Evolutionary conservation across 1,284 basidiomycete species (phyloP), one percentile per base, ranked within the genome.

Genomic region (Cryptococcus maquisensis): DNA sequence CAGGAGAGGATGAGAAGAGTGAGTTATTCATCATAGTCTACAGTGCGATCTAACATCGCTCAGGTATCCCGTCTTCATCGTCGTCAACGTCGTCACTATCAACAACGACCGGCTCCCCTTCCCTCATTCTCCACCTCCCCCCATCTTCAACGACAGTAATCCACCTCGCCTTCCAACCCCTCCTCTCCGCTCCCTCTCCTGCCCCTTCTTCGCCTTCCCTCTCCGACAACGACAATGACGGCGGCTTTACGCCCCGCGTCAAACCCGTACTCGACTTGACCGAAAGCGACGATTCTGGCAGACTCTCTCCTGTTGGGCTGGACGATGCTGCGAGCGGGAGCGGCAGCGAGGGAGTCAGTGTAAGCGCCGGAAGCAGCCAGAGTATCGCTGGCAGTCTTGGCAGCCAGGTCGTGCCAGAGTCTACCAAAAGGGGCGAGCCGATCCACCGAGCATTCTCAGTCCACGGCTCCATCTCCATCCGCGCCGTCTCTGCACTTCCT

Each of bases 401-500:
- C 39, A 47, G 46, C 10, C 28, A n/a, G 15, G 18, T 36, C 13
- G 26, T 45, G 8, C 40, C 47, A 21, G 41, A 42, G 21, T 41
- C 38, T n/a, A 44, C 62, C 4, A 58, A 66, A n/a, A 55, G 58
- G 41, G 56, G 56, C 2, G 72, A 74, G 40, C 62, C 68, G 4
- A 59, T 74, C 20, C 66, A 74, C 37, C 65, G 71, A 7, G 61
- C 72, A 1, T 72, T 68, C 56, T 70, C 72, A 2, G 68, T 73
- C 7, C 73, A 75, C 54, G 73, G 72, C 23, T 68, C 66, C 3
- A 67, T 75, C 47, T 52, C 64, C 39, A 59, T 75, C 35, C 67
- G 63, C 37, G 72, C 72, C 3, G 59, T 65, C 42, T 52, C 63
- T 2, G 20, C 32, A 9, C 18, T 32, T 2, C 36, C 47, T 16